phyloP scores from a whole-genome alignment of 495 filamentous ascomycete genomes.

The Daldinia caldariorum region DNA sequence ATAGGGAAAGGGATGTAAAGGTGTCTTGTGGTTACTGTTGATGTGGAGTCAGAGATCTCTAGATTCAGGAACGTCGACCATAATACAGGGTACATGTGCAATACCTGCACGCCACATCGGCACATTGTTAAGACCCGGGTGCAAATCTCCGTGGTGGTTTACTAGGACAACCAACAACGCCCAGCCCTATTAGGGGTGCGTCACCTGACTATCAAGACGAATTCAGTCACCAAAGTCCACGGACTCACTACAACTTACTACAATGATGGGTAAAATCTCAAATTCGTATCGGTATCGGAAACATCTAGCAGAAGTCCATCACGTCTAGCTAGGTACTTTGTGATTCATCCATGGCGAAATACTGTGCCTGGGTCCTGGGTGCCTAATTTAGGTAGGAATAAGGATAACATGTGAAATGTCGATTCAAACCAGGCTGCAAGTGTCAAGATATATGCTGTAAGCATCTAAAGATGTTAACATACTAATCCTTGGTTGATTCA shows the following conservation, averaged over 20 bases:
- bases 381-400: not conserved
- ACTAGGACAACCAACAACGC: constrained; percentile 39
- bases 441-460: not conserved
- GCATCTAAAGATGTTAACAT: not conserved
- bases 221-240: constrained; percentile 16
- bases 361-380: not conserved
- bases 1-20: constrained; percentile 11
- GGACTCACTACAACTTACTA: constrained; percentile 35
- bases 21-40: constrained; percentile 16
- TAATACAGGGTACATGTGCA: constrained; percentile 30
- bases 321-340: not conserved
- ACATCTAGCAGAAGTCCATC: not conserved
- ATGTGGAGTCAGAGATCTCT: constrained; percentile 33
- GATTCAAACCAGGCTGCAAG: not conserved
- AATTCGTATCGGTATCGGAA: not conserved
- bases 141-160: constrained; percentile 37
- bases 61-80: constrained; percentile 37
- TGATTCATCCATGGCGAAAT: not conserved
- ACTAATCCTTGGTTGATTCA: not conserved
- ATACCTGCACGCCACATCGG: constrained; percentile 41
- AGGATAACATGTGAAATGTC: not conserved
- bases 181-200: constrained; percentile 30
- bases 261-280: not conserved
- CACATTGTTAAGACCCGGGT: constrained; percentile 44
- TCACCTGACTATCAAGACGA: constrained; percentile 19